Evolutionary conservation across 169 alveolate species (phyloP).

Genomic region (Eimeria praecox): DNA sequence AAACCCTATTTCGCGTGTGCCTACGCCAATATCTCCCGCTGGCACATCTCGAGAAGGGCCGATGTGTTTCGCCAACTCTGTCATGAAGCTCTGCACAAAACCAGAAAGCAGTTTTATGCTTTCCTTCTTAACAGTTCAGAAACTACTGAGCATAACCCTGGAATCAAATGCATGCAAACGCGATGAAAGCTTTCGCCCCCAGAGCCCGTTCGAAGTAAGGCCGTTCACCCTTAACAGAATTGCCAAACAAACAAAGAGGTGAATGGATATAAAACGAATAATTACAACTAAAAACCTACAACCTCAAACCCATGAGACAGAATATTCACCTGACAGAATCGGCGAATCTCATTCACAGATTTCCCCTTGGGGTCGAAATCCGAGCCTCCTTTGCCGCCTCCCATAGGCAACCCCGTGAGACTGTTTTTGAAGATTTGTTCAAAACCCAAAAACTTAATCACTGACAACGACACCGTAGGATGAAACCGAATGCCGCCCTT

Average conservation of each 20-base stretch:
- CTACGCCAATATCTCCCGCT: conserved; percentile 95
- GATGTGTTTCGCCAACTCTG: conserved; percentile 87
- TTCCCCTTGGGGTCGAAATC: conserved; percentile 94
- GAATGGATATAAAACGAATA: too few relatives aligned
- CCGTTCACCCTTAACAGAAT: too few relatives aligned
- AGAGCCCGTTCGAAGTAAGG: too few relatives aligned
- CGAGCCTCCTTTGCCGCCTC: conserved; percentile 94
- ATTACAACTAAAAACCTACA: too few relatives aligned
- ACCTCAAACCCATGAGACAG: too few relatives aligned
- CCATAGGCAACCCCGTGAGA: conserved; percentile 90
- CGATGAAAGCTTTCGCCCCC: too few relatives aligned
- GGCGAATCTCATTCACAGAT: conserved; percentile 88
- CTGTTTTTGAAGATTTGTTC: conserved; percentile 93
- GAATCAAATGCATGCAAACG: too few relatives aligned
- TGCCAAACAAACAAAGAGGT: too few relatives aligned
- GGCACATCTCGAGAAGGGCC: conserved; percentile 93
- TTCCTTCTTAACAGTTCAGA: too few relatives aligned
- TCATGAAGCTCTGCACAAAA: conserved; percentile 72
- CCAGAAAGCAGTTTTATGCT: too few relatives aligned
- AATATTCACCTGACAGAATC: conserved; percentile 88
- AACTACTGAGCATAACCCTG: too few relatives aligned
- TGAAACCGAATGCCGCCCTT: conserved; percentile 94
- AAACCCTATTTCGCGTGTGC: conserved; percentile 92
- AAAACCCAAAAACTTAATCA: conserved; percentile 92
- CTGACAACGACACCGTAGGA: conserved; percentile 90